A percentile compares a stretch with the other conserved stretches of the same genome.
Evolutionary conservation across 1,284 basidiomycete species (phyloP).

Genomic region (Ganoderma lucidum): DNA sequence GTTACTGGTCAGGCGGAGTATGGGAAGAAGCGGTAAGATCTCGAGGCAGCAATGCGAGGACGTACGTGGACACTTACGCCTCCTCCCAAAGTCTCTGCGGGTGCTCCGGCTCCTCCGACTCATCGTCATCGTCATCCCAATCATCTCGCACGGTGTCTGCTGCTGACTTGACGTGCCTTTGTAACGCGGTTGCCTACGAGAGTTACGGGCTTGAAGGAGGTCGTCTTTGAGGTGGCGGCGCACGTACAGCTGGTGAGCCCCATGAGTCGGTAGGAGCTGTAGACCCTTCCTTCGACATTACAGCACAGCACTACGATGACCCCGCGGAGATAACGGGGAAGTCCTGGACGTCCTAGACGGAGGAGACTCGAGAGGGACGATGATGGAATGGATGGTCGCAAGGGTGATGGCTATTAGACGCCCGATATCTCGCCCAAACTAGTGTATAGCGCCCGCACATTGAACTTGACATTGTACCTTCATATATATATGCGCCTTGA

Average conservation of each 20-base stretch:
- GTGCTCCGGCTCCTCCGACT: slow-evolving; percentile 43
- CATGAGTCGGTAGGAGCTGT: slow-evolving; percentile 22
- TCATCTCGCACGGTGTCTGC: slow-evolving; percentile 45
- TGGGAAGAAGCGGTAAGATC: not conserved
- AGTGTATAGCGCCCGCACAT: no score
- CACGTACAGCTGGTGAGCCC: slow-evolving; percentile 29
- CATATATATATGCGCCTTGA: no score
- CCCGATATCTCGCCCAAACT: no score
- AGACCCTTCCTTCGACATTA: not conserved
- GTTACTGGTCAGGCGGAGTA: slow-evolving; percentile 45
- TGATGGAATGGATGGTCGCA: not conserved
- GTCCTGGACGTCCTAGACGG: not conserved
- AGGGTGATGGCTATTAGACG: no score
- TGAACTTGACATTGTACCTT: no score
- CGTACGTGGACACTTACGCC: slow-evolving; percentile 47
- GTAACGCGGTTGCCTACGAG: slow-evolving; percentile 1
- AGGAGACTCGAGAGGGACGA: not conserved
- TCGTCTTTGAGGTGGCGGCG: slow-evolving; percentile 7
- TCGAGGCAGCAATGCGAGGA: not conserved
- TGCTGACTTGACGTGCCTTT: not conserved
- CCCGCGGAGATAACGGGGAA: not conserved
- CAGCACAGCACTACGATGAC: not conserved
- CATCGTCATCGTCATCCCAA: slow-evolving; percentile 55
- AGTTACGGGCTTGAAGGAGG: slow-evolving; percentile 1
- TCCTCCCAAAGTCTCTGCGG: slow-evolving; percentile 52